A percentile compares a stretch with the other conserved stretches of the same genome.
phyloP scores from a whole-genome alignment of 1,284 basidiomycete genomes.

The Cutaneotrichosporon daszewskae region DNA sequence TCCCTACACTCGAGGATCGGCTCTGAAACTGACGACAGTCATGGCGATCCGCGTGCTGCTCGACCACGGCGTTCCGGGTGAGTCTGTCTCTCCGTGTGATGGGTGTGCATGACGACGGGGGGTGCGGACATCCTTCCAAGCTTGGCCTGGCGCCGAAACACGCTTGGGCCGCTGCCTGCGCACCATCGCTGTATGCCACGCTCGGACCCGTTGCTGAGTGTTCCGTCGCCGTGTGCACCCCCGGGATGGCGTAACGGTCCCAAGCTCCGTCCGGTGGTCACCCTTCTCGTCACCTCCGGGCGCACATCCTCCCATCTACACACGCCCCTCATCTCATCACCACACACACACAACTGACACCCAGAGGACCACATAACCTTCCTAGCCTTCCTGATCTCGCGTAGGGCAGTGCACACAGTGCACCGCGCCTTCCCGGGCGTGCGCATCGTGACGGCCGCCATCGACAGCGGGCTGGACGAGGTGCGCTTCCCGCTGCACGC shows the following conservation, averaged over 20 bases:
- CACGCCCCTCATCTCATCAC: too few relatives aligned
- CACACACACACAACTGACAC: too few relatives aligned
- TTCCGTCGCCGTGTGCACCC: too few relatives aligned
- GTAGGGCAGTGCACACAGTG: constrained; percentile 69
- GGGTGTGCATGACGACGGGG: neutral
- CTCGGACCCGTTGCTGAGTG: too few relatives aligned
- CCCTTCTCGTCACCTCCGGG: too few relatives aligned
- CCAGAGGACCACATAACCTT: constrained; percentile 76
- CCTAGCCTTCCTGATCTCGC: constrained; percentile 79
- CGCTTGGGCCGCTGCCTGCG: neutral
- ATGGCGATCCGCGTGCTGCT: constrained; percentile 95
- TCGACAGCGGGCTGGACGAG: constrained; percentile 54
- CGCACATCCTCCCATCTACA: too few relatives aligned
- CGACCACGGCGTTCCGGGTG: constrained; percentile 76
- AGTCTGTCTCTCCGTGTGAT: constrained; percentile 6
- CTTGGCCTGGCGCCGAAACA: neutral
- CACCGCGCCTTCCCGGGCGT: constrained; percentile 75
- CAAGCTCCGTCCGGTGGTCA: too few relatives aligned
- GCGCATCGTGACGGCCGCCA: constrained; percentile 72
- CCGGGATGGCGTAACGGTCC: too few relatives aligned
- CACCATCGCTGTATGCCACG: neutral
- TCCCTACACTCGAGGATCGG: neutral
- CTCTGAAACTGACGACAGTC: constrained; percentile 34
- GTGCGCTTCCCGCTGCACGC: constrained; percentile 34
- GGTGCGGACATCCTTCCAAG: neutral